Evolutionary conservation across 2,329 filamentous ascomycete species (phyloP), one percentile per base, ranked within the genome.

Genomic region (Neoascochyta sp.): DNA sequence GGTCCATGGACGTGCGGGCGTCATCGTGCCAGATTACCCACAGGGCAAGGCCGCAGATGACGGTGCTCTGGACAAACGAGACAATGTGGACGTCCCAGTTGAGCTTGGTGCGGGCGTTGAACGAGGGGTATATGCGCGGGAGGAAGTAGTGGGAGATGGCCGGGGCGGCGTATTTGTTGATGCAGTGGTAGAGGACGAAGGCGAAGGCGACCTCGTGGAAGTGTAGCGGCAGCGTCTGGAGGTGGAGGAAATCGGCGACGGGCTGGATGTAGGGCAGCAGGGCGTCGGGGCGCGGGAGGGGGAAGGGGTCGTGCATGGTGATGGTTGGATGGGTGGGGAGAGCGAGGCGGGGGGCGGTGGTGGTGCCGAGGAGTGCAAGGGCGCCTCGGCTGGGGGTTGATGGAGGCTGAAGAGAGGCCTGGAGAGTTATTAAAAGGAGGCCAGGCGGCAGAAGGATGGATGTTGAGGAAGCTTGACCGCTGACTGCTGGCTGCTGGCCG

Each of bases 41-140:
- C 10, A 92, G 64, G n/a, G 84, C 83, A 17, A 89, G 65, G 26
- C 47, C 59, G 60, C 82, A 86, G 65, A 93, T 85, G 32, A 86
- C 65, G 17, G 73, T 68, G 57, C 80, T 82, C 71, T 93, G 86
- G 33, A 86, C 70, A 46, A 92, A 74, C n/a, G 83, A 88, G 17
- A 92, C 86, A 32, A 90, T 80, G 57, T 90, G 86, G 14, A 87
- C 81, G 60, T 93, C 80, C 86, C 86, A 92, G 70, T 84, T 92
- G 41, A 87, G 70, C 55, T 74, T 75, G 34, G 82, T 85, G 32
- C 75, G 72, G 15, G 69, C 65, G 27, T 78, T 75, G 47, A 86
- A 72, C 26, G 64, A 63, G 17, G 68, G 59, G 65, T 92, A 92
- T 46, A 75, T 70, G 24, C 69, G 56, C 11, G 82, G 77, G 43